Conservation (phyloP, 1,284 basidiomycete species). For the Moniliella sp. region DNA sequence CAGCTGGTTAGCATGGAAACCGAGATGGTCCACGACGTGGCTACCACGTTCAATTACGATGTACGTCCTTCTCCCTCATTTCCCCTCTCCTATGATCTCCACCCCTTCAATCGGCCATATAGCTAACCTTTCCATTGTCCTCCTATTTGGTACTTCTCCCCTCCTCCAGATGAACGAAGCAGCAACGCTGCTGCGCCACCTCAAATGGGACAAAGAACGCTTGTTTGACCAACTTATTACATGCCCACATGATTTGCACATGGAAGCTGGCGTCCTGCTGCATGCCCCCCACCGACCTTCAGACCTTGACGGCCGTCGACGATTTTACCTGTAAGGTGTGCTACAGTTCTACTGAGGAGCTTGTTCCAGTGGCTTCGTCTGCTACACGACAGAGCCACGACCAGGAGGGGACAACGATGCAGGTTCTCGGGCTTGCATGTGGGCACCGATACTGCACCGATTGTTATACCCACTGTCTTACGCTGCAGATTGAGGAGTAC, state of each 20-base stretch:
- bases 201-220: slow-evolving; percentile 84
- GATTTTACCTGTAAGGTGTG: slow-evolving; percentile 29
- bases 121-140: too few species aligned
- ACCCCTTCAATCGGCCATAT: too few species aligned
- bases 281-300: slow-evolving; percentile 11
- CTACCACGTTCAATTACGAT: too few species aligned
- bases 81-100: too few species aligned
- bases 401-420: slow-evolving; percentile 5
- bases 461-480: slow-evolving; percentile 69
- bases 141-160: too few species aligned
- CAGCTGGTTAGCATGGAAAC: too few species aligned
- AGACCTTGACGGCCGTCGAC: slow-evolving; percentile 2
- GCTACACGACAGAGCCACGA: slow-evolving; percentile 3
- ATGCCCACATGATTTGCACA: slow-evolving; percentile 14
- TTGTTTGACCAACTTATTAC: slow-evolving; percentile 40
- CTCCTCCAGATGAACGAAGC: slow-evolving; percentile 40
- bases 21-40: too few species aligned
- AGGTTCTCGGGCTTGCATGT: slow-evolving; percentile 23
- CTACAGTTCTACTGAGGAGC: slow-evolving; percentile 18
- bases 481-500: slow-evolving; percentile 68
- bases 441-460: slow-evolving; percentile 35
- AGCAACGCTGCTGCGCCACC: slow-evolving; percentile 58
- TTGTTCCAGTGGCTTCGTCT: neutral
- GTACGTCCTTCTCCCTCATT: too few species aligned
- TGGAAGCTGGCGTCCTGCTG: slow-evolving; percentile 24